Conservation (phyloP, 306 rosid genomes). For the Cucurbita pepo region DNA sequence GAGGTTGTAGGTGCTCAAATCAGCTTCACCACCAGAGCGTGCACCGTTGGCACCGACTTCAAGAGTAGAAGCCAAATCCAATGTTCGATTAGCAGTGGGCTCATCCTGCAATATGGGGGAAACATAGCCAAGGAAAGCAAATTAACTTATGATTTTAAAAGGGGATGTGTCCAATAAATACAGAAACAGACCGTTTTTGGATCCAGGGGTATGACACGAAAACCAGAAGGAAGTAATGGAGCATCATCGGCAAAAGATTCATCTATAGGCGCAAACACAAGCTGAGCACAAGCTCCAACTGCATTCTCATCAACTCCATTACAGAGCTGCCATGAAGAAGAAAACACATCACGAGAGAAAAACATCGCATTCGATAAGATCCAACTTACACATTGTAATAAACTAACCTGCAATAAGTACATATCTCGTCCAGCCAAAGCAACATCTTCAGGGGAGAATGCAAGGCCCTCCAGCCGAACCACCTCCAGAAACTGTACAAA, state of each 20-base stretch:
- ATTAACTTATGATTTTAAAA: not conserved
- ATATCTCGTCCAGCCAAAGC: constrained; percentile 72
- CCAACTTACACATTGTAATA: not conserved
- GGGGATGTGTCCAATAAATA: not conserved
- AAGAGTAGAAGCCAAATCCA: constrained; percentile 84
- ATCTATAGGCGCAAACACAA: constrained; percentile 92
- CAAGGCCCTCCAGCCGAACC: constrained; percentile 95
- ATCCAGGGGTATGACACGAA: constrained; percentile 86
- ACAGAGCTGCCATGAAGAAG: constrained; percentile 44
- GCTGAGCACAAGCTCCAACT: constrained; percentile 84
- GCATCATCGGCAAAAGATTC: constrained; percentile 97
- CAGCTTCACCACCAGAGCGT: constrained; percentile 44
- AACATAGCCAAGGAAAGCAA: not conserved
- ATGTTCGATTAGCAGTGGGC: constrained; percentile 45
- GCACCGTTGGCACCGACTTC: constrained; percentile 63
- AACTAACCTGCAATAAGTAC: constrained; percentile 67
- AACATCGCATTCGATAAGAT: not conserved
- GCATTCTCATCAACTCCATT: constrained; percentile 87
- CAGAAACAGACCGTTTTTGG: constrained; percentile 46
- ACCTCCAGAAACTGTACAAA: constrained; percentile 71
- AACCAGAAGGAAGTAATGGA: constrained; percentile 77
- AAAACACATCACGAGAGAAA: not conserved
- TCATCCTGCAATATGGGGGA: constrained; percentile 38
- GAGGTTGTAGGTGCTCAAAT: constrained; percentile 42
- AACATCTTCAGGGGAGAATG: constrained; percentile 76